phyloP scores from a whole-genome alignment of 2,329 filamentous ascomycete species.

The Teratosphaeria gauchensis region DNA sequence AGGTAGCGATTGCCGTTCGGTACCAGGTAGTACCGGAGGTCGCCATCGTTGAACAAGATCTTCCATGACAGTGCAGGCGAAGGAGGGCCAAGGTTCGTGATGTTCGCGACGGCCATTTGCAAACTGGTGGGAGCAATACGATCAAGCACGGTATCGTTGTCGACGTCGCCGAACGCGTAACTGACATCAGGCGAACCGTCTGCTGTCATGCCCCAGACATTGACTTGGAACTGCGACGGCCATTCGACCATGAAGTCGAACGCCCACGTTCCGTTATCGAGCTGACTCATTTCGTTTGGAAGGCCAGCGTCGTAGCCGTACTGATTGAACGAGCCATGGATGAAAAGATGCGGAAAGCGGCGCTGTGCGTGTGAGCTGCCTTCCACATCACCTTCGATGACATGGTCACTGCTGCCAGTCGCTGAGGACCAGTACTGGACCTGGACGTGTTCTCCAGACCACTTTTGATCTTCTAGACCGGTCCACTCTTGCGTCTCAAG shows the following conservation, averaged over 20 bases:
- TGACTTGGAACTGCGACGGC: conserved; percentile 52
- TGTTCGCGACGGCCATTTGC: conserved; percentile 47
- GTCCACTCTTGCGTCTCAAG: conserved; percentile 45
- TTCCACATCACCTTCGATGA: conserved; percentile 49
- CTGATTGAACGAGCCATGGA: conserved; percentile 53
- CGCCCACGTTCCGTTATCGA: conserved; percentile 43
- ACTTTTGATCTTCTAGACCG: conserved; percentile 48
- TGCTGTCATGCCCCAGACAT: conserved; percentile 58
- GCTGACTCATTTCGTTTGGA: conserved; percentile 42
- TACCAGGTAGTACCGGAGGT: conserved; percentile 41
- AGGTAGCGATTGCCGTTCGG: conserved; percentile 45
- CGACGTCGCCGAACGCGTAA: conserved; percentile 51
- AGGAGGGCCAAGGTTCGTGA: conserved; percentile 44
- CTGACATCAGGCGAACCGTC: conserved; percentile 53
- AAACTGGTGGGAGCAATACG: conserved; percentile 52
- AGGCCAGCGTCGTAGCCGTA: conserved; percentile 56
- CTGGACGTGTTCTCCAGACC: conserved; percentile 52
- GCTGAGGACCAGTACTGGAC: conserved; percentile 55
- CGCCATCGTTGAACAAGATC: conserved; percentile 47
- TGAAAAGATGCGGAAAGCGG: conserved; percentile 53
- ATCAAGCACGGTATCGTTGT: conserved; percentile 51
- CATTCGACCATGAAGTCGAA: conserved; percentile 55
- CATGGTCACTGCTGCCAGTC: conserved; percentile 49
- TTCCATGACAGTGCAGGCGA: conserved; percentile 47
- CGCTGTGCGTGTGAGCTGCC: conserved; percentile 31